Evolutionary conservation across 371 early-diverging fungal genomes (phyloP), one percentile per base, ranked within the genome.

Genomic region (Rhizomucor pusillus): DNA sequence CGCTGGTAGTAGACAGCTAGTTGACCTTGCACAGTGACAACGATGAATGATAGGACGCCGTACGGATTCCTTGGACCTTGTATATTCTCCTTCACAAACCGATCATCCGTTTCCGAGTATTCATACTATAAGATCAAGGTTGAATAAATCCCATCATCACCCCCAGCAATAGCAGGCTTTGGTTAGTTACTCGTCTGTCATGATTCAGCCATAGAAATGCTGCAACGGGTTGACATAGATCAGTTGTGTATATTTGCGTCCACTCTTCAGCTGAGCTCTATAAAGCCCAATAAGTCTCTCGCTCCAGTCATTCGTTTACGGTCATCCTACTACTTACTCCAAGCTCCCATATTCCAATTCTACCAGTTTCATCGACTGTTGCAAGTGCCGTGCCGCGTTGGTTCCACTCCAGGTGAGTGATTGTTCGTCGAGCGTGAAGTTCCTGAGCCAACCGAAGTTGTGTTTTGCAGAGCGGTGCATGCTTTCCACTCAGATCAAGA

Each of bases 361-460:
- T 65, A 16, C 78, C 78, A 0, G 63, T 72, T 41, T 77, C 78
- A 56, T 77, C 78, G 19, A 61, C 62, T 12, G 75, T 66, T n/a
- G 73, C 69, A 37, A 77, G 53, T 2, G 62, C 46, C 10, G 67
- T 70, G 9, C 78, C 78, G 16, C 69, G 66, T 56, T 65, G 69
- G 56, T 74, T 62, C 78, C 78, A 77, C 37, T 70, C 44, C 14
- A 72, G 43, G 47, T 77, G 78, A 1, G 73, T 72, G 33, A 77
- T 67, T 12, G 64, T 60, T 50, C 69, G 45, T 13, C 70, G 68
- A 36, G 67, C 60, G 29, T 77, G 78, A 25, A 62, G 62, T 12
- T 68, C 43, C 52, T 74, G 60, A 29, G 72, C 65, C 36, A 69
- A 20, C 18, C 58, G 54, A 23, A 77, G 47, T 13, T 60, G 57